Conservation (phyloP, 164 flowering plant genomes). For the Nelumbo lutea region DNA sequence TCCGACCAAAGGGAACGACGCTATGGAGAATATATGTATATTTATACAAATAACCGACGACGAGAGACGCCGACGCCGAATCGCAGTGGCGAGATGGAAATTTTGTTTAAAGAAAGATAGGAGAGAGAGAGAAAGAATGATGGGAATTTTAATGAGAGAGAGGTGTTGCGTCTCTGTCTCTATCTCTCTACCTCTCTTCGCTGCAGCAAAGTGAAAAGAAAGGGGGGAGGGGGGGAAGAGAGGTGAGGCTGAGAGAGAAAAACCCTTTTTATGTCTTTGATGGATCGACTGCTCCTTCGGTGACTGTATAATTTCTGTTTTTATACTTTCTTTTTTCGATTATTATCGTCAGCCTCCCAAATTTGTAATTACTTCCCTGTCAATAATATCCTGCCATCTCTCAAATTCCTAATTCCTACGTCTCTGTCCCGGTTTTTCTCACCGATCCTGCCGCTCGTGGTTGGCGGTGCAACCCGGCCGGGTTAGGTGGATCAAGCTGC, state of each 20-base stretch:
- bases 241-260: constrained; percentile 1
- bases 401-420: too few species aligned
- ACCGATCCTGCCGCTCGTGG: too few species aligned
- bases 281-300: background rate
- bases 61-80: background rate
- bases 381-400: too few species aligned
- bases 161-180: background rate
- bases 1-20: constrained; percentile 4
- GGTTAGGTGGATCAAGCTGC: too few species aligned
- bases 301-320: too few species aligned
- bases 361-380: too few species aligned
- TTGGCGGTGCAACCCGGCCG: too few species aligned
- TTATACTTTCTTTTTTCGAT: too few species aligned
- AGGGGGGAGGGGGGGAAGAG: background rate
- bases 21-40: background rate
- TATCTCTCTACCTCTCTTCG: constrained; percentile 5
- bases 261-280: constrained; percentile 7
- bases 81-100: background rate
- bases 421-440: too few species aligned
- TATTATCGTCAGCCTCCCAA: too few species aligned
- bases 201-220: constrained; percentile 12
- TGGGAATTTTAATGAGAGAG: background rate
- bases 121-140: background rate
- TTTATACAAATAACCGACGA: background rate
- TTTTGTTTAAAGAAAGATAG: background rate